A percentile compares a stretch with the other conserved stretches of the same genome.
Evolutionary conservation across 176 grass and related monocot genomes (phyloP).

Genomic region (Hordeum marinum): DNA sequence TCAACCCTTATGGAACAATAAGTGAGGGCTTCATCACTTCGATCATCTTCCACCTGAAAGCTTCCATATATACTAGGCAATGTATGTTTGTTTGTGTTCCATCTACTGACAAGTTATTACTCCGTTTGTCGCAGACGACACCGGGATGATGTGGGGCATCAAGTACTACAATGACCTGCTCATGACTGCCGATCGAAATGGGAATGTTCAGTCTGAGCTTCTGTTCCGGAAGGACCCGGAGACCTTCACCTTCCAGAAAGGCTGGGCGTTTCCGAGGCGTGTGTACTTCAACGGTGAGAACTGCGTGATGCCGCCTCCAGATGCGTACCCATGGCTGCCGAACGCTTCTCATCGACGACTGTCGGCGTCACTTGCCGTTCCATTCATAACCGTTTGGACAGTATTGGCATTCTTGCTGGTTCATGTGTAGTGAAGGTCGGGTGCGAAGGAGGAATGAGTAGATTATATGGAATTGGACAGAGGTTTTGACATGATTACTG

Average conservation of each 20-base stretch:
- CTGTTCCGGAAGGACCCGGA: constrained; percentile 59
- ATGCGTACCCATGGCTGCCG: constrained; percentile 70
- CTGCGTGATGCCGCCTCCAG: constrained; percentile 84
- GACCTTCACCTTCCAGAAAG: constrained; percentile 78
- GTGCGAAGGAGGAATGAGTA: background rate
- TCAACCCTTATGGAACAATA: constrained; percentile 62
- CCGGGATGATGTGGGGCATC: constrained; percentile 78
- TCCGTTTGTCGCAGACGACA: constrained; percentile 46
- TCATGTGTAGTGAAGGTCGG: constrained; percentile 3
- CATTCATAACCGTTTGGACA: constrained; percentile 1
- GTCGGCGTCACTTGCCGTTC: constrained; percentile 21
- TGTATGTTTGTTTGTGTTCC: background rate
- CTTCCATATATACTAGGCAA: background rate
- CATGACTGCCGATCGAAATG: constrained; percentile 47
- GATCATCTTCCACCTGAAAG: background rate
- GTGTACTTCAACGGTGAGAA: constrained; percentile 90
- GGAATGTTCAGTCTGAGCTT: constrained; percentile 86
- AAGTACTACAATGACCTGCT: constrained; percentile 90
- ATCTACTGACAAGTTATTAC: background rate
- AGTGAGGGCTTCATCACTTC: constrained; percentile 33
- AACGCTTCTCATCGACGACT: constrained; percentile 44
- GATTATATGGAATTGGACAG: background rate
- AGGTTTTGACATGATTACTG: constrained; percentile 28
- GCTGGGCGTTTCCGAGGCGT: constrained; percentile 76
- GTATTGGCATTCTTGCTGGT: constrained; percentile 16